Evolutionary conservation across 495 filamentous ascomycete species (phyloP).

Genomic region (Eremomyces bilateralis): DNA sequence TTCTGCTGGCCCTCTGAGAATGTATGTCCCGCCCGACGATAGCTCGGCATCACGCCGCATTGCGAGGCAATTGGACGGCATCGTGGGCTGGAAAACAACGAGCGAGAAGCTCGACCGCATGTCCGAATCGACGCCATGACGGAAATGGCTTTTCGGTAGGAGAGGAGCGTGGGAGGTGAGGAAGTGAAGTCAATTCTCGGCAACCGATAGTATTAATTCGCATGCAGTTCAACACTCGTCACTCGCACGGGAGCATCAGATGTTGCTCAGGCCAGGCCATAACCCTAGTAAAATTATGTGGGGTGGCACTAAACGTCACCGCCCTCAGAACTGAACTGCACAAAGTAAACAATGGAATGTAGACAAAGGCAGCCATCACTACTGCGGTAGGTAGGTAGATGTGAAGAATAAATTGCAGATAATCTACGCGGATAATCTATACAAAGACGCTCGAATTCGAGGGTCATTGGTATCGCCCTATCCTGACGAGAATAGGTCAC

Average conservation of each 20-base stretch:
- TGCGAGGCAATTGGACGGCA: not conserved
- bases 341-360: too few species aligned
- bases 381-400: too few species aligned
- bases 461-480: too few species aligned
- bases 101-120: constrained; percentile 7
- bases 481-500: too few species aligned
- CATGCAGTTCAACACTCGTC: not conserved
- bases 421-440: too few species aligned
- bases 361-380: too few species aligned
- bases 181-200: not conserved
- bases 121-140: constrained; percentile 10
- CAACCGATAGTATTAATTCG: not conserved
- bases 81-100: constrained; percentile 5
- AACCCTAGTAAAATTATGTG: not conserved
- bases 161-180: not conserved
- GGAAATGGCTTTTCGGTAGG: not conserved
- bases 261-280: not conserved
- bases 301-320: not conserved
- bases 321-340: too few species aligned
- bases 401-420: too few species aligned
- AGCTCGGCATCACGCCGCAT: constrained; percentile 1
- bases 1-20: constrained; percentile 42
- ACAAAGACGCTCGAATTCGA: too few species aligned
- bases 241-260: not conserved
- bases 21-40: constrained; percentile 25